Evolutionary conservation across 495 filamentous ascomycete genomes (phyloP), one percentile per base, ranked within the genome.

Genomic region (Talaromyces liani): DNA sequence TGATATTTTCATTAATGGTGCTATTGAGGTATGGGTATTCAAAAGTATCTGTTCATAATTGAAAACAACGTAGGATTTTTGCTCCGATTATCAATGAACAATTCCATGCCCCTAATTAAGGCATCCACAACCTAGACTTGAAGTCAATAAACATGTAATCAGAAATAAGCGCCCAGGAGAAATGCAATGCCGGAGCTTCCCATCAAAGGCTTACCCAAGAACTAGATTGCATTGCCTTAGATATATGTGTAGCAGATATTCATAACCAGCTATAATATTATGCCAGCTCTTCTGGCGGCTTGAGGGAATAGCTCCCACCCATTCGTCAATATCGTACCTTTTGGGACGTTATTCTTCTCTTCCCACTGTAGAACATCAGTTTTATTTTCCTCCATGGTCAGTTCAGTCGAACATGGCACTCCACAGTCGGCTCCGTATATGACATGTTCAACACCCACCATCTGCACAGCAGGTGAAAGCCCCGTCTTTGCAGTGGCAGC

Each of bases 381-480:
- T 36, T 49, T 31, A 18, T 63, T 63, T 25, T 55, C 61, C 61
- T 55, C 61, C 49, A 63, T 63, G 9, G 61, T 63, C 9, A 9
- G 10, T 20, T 63, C 61, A 18, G 61, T 63, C 7, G 61, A 63
- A 34, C 61, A 54, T 20, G 61, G 47, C 4, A 63, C 61, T 33
- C 61, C 61, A 33, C 61, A 63, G 54, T 63, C 61, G 3, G 61
- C 61, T 16, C 49, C 61, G 53, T 63, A 63, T 6, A 63, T 34
- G 24, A 27, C 24, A 31, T 39, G 18, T 14, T 55, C 61, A 56
- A 63, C 27, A 10, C 61, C 49, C 18, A 47, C 24, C 41, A 63
- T 63, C 49, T 63, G 22, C 22, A 56, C 61, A 24, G 61, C 61
- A 31, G 61, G 49, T n/a, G 14, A 18, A 31, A 59, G 20, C 16